Conservation (phyloP, 345 rosid species). For the Salix viminalis region DNA sequence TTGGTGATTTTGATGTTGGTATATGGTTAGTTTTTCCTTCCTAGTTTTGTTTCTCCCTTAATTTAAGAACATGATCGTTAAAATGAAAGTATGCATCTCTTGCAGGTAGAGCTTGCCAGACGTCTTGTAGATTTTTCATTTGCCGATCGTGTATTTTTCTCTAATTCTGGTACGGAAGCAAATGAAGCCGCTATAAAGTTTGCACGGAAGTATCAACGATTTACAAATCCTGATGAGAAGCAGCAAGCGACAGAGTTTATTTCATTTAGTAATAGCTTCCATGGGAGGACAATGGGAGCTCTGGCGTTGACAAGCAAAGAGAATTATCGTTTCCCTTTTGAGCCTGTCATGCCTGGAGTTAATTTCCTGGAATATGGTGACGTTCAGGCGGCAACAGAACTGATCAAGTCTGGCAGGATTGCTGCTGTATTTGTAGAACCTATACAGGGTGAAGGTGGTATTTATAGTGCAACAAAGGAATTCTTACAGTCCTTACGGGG, state of each 20-base stretch:
- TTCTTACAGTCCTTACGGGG: constrained; percentile 60
- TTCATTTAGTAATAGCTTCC: constrained; percentile 74
- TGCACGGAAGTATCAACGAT: constrained; percentile 77
- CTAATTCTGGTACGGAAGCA: constrained; percentile 92
- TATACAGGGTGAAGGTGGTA: constrained; percentile 96
- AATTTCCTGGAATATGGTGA: constrained; percentile 82
- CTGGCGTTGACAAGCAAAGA: constrained; percentile 93
- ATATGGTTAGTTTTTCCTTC: too few relatives aligned
- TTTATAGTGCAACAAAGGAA: constrained; percentile 70
- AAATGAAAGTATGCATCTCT: background rate
- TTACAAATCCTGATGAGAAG: constrained; percentile 43
- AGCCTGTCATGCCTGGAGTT: constrained; percentile 97
- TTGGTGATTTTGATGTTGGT: too few relatives aligned
- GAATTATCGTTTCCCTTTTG: constrained; percentile 75
- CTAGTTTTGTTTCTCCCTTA: background rate
- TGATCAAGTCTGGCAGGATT: constrained; percentile 48
- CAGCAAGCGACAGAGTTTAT: constrained; percentile 60
- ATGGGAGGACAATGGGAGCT: constrained; percentile 93
- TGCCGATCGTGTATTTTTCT: constrained; percentile 80
- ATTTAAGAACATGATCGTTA: too few relatives aligned
- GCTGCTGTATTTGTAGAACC: constrained; percentile 99
- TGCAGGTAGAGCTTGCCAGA: constrained; percentile 76
- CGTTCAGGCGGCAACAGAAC: constrained; percentile 49
- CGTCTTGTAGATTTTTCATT: constrained; percentile 67
- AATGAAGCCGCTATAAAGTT: constrained; percentile 97